phyloP scores from a whole-genome alignment of 2,329 filamentous ascomycete species.

The Fusarium newnesense region DNA sequence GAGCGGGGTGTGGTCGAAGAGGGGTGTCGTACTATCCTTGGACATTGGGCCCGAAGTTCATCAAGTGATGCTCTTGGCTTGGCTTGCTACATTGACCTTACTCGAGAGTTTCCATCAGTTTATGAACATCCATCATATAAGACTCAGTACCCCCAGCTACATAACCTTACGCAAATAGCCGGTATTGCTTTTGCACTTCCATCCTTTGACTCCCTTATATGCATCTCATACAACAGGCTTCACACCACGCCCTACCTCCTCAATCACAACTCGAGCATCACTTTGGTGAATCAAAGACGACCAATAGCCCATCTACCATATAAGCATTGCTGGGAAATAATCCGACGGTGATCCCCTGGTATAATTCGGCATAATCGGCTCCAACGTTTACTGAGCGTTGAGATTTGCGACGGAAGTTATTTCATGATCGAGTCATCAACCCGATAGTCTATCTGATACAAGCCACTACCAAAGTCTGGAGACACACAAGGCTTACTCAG shows the following conservation, averaged over 20 bases:
- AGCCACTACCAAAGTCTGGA: conserved; percentile 22
- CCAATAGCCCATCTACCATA: conserved; percentile 9
- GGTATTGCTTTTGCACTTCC: conserved; percentile 6
- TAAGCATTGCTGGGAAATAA: conserved; percentile 22
- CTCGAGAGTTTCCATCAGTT: conserved; percentile 34
- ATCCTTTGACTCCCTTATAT: neutral
- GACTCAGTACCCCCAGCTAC: conserved; percentile 36
- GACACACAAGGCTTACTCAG: conserved; percentile 29
- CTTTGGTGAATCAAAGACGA: conserved; percentile 8
- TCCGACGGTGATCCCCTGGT: conserved; percentile 33
- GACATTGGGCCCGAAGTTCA: conserved; percentile 32
- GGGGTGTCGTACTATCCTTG: conserved; percentile 40
- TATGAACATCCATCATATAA: conserved; percentile 40
- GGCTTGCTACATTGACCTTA: conserved; percentile 39
- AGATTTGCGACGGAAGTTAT: conserved; percentile 3
- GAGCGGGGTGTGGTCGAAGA: conserved; percentile 20
- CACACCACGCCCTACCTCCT: neutral
- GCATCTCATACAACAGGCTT: neutral
- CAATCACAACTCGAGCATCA: conserved; percentile 6
- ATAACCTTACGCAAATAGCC: neutral
- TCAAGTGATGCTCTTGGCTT: conserved; percentile 38
- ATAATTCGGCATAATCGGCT: conserved; percentile 25
- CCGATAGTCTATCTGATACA: conserved; percentile 34
- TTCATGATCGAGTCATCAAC: conserved; percentile 23
- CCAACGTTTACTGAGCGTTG: conserved; percentile 14